Conservation (phyloP, 441 rosid species). For the Flueggea neowawraea region DNA sequence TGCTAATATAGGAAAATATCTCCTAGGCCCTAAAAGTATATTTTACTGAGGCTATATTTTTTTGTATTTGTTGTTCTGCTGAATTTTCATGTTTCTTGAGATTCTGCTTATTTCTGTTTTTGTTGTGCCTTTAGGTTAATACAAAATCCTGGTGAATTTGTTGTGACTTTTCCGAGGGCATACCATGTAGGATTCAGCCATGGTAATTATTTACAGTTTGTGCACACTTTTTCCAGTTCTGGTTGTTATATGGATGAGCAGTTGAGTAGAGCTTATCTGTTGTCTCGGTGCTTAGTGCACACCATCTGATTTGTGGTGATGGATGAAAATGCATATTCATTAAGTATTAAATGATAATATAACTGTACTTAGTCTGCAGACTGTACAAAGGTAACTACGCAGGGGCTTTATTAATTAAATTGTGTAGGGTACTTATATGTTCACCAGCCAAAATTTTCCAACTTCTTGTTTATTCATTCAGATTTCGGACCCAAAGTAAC, state of each 20-base stretch:
- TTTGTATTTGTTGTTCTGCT: constrained; percentile 10
- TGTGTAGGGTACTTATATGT: too few relatives aligned
- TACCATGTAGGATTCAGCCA: constrained; percentile 99
- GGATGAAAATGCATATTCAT: not conserved
- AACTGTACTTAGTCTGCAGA: too few relatives aligned
- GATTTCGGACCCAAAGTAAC: too few relatives aligned
- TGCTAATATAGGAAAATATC: not conserved
- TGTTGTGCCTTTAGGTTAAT: constrained; percentile 68
- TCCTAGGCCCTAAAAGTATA: not conserved
- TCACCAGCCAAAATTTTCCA: too few relatives aligned
- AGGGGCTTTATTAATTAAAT: too few relatives aligned
- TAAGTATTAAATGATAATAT: not conserved
- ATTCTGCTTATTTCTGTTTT: constrained; percentile 26
- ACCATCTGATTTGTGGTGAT: not conserved
- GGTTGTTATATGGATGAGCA: not conserved
- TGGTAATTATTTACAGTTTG: constrained; percentile 52
- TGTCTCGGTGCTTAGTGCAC: not conserved
- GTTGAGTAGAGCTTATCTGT: not conserved
- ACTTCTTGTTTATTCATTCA: too few relatives aligned
- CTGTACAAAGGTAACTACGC: too few relatives aligned
- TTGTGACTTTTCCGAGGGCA: constrained; percentile 99
- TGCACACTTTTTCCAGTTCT: not conserved
- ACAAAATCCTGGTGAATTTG: constrained; percentile 99
- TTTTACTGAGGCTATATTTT: not conserved
- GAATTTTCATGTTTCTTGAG: constrained; percentile 14